Conservation (phyloP, 2,329 filamentous ascomycete species). For the Sodiomyces alkalinus region DNA sequence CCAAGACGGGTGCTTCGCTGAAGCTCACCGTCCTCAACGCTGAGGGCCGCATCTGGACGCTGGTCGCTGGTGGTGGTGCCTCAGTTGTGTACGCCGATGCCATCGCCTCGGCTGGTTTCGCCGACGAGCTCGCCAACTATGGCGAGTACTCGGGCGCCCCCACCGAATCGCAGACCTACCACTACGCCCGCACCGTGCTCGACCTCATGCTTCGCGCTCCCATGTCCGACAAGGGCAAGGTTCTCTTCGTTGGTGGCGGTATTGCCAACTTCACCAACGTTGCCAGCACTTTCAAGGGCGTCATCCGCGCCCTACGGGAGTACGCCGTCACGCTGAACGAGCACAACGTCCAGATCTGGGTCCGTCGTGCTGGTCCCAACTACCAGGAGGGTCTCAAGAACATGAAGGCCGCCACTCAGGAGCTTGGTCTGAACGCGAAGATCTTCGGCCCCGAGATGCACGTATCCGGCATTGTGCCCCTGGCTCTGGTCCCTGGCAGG, state of each 20-base stretch:
- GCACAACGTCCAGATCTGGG: slow-evolving; percentile 98
- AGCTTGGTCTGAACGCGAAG: slow-evolving; percentile 64
- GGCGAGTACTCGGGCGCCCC: slow-evolving; percentile 99
- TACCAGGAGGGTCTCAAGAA: slow-evolving; percentile 99
- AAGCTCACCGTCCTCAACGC: slow-evolving; percentile 95
- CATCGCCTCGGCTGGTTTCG: slow-evolving; percentile 91
- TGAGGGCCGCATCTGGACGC: slow-evolving; percentile 87
- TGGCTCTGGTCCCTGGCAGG: slow-evolving; percentile 60
- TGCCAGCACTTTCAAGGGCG: slow-evolving; percentile 97
- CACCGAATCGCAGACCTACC: slow-evolving; percentile 97
- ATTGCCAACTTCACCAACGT: slow-evolving; percentile 99
- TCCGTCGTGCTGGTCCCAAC: slow-evolving; percentile 79
- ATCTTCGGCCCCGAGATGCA: slow-evolving; percentile 73
- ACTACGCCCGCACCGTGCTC: slow-evolving; percentile 93
- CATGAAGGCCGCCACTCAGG: slow-evolving; percentile 92
- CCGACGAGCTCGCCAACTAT: slow-evolving; percentile 96
- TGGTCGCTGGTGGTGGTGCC: slow-evolving; percentile 97
- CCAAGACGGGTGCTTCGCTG: slow-evolving; percentile 97
- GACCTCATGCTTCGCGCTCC: slow-evolving; percentile 95
- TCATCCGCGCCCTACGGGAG: slow-evolving; percentile 90
- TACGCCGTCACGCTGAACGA: slow-evolving; percentile 73
- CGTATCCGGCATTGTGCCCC: slow-evolving; percentile 89
- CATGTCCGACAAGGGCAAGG: slow-evolving; percentile 76
- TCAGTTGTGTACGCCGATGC: slow-evolving; percentile 98
- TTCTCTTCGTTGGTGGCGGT: slow-evolving; percentile 98